These are phyloP conservation scores for Monilinia laxa DNA, from an alignment of 2,329 filamentous ascomycete genomes.

Conservation along the genomic window DNA sequence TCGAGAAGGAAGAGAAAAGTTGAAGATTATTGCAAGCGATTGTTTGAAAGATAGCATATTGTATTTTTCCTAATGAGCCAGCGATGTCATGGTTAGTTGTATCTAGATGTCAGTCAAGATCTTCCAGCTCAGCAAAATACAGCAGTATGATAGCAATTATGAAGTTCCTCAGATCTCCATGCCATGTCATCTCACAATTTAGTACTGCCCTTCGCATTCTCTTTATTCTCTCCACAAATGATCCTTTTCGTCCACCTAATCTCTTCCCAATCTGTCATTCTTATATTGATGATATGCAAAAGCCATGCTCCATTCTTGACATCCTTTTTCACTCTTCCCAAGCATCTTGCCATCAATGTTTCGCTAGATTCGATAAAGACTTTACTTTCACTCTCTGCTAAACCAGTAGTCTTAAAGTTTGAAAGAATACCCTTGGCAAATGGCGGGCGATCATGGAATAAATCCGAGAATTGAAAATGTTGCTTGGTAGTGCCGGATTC, in stretches of 20 bases:
- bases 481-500: slow-evolving; percentile 53
- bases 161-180: slow-evolving; percentile 21
- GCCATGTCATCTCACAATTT: slow-evolving; percentile 21
- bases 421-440: slow-evolving; percentile 50
- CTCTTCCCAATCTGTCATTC: slow-evolving; percentile 54
- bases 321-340: slow-evolving; percentile 50
- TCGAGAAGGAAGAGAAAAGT: not conserved
- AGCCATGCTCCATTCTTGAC: slow-evolving; percentile 43
- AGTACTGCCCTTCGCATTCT: slow-evolving; percentile 15
- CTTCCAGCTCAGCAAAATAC: slow-evolving; percentile 25
- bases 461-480: slow-evolving; percentile 62
- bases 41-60: not conserved
- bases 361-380: slow-evolving; percentile 43
- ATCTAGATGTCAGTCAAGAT: slow-evolving; percentile 33
- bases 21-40: not conserved
- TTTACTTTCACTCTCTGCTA: slow-evolving; percentile 49
- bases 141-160: slow-evolving; percentile 32
- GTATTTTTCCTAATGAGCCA: not conserved
- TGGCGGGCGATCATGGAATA: slow-evolving; percentile 59
- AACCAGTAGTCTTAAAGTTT: slow-evolving; percentile 47
- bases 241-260: slow-evolving; percentile 52
- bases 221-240: slow-evolving; percentile 34
- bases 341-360: slow-evolving; percentile 47
- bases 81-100: slow-evolving; percentile 24
- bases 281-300: slow-evolving; percentile 50